These are phyloP conservation scores for Truncatella angustata DNA, from an alignment of 2,329 filamentous ascomycete species.

Conservation along the genomic window DNA sequence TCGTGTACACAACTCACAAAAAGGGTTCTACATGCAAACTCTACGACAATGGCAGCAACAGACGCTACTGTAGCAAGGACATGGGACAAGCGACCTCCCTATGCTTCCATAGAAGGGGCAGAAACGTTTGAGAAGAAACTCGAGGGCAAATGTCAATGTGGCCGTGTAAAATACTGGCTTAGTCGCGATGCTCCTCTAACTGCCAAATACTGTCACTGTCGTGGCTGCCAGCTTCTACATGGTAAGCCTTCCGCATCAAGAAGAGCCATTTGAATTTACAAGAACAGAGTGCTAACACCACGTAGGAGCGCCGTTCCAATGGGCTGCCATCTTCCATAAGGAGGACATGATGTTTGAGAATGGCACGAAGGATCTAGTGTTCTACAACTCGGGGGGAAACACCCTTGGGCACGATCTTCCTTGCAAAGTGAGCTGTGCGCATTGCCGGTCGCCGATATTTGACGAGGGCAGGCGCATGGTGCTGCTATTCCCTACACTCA, in stretches of 20 bases:
- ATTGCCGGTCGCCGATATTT: slow-evolving; percentile 78
- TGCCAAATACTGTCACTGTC: slow-evolving; percentile 81
- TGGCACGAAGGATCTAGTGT: slow-evolving; percentile 62
- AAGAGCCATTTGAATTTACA: background rate
- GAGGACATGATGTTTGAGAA: slow-evolving; percentile 66
- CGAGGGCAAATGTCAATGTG: slow-evolving; percentile 65
- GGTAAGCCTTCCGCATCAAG: slow-evolving; percentile 35
- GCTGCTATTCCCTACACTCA: slow-evolving; percentile 72
- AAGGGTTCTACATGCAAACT: no score
- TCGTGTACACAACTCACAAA: background rate
- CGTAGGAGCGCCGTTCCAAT: slow-evolving; percentile 78
- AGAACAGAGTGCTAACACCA: no score
- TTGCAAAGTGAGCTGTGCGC: slow-evolving; percentile 76
- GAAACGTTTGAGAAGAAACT: slow-evolving; percentile 25
- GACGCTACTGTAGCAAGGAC: background rate
- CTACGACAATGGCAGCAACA: background rate
- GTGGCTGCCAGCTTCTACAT: slow-evolving; percentile 76
- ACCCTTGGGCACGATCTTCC: slow-evolving; percentile 65
- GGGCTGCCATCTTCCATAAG: slow-evolving; percentile 87
- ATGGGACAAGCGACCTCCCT: slow-evolving; percentile 20
- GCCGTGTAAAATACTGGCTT: slow-evolving; percentile 69
- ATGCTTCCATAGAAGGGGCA: slow-evolving; percentile 19
- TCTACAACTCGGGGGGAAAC: slow-evolving; percentile 67
- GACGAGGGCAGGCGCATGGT: slow-evolving; percentile 86
- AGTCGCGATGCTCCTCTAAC: slow-evolving; percentile 67